A percentile compares a stretch with the other conserved stretches of the same genome.
Conservation (phyloP, 2,329 filamentous ascomycete genomes). For the Xylaria arbuscula region DNA sequence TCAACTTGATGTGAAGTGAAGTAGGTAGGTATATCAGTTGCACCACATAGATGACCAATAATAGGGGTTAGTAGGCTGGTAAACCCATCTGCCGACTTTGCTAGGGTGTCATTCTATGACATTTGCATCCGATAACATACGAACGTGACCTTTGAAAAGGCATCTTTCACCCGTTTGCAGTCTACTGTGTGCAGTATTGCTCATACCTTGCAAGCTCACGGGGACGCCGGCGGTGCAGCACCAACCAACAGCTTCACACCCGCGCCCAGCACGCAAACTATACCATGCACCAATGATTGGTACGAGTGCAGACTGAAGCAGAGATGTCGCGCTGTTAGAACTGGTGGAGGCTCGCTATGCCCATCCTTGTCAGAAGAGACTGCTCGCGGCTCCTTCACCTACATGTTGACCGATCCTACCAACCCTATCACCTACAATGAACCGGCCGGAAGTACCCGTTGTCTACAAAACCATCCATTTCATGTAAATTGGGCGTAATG, state of each 20-base stretch:
- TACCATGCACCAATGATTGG: no score
- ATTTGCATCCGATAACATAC: no score
- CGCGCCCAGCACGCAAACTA: not conserved
- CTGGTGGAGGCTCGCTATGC: not conserved
- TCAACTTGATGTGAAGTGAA: not conserved
- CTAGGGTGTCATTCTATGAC: no score
- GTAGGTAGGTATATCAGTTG: no score
- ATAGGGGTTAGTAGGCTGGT: no score
- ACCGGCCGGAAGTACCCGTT: no score
- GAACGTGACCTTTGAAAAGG: constrained; percentile 8
- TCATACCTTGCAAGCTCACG: not conserved
- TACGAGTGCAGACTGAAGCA: no score
- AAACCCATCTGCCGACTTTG: no score
- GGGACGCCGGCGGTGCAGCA: constrained; percentile 3
- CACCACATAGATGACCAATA: no score
- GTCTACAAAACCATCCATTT: not conserved
- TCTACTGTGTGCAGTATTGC: not conserved
- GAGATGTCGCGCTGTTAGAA: not conserved
- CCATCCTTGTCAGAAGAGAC: no score
- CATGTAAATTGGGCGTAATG: not conserved
- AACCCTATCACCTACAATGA: not conserved
- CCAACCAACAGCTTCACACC: not conserved
- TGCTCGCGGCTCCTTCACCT: not conserved
- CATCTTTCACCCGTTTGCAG: not conserved
- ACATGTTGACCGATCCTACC: not conserved